Evolutionary conservation across 169 alveolate genomes (phyloP), one percentile per base, ranked within the genome.

Genomic region (Eimeria necatrix): DNA sequence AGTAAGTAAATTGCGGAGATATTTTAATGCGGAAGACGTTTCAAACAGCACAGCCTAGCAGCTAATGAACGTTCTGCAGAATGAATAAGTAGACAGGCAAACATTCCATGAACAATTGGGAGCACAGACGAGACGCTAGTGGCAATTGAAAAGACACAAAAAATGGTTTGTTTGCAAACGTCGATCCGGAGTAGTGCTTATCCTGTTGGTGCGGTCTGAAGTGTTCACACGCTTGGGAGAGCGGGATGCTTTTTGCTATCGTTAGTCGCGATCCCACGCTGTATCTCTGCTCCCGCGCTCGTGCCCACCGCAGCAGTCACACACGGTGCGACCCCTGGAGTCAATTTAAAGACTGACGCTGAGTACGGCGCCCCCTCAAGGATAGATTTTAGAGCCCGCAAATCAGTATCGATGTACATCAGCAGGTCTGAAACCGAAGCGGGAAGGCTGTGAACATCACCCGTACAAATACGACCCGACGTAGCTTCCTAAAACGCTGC

Each of bases 361-460:
- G 71, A 80, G 70, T 80, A 80, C 9, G 61, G 88, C 49, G 88
- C 61, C 52, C 88, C 88, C 14, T 80, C 49, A 32, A 80, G 26
- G 8, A 80, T 64, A 46, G 88, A 49, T 64, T 80, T 80, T n/a
- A 80, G 88, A 59, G 88, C 88, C n/a, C 71, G 46, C 24, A 80
- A 16, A 80, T 80, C 88, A 4, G 68, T 6, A 51, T 60, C 61
- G 88, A 80, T 64, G 51, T 24, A 80, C 22, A 52, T n/a, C 8
- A 80, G 88, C 51, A 80, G 68, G 9, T 52, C 88, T 46, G 70
- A 22, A 48, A 52, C 88, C 88, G 88, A 20, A 22, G 61, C n/a
- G 61, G 88, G 68, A 80, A 80, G 88, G 49, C 88, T 80, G 88
- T 80, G 88, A 80, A 80, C 88, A 80, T 80, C 88, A 80, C 68